These are phyloP conservation scores for Diospyros lotus DNA, from an alignment of 148 eudicot genomes.

Conservation along the genomic window DNA sequence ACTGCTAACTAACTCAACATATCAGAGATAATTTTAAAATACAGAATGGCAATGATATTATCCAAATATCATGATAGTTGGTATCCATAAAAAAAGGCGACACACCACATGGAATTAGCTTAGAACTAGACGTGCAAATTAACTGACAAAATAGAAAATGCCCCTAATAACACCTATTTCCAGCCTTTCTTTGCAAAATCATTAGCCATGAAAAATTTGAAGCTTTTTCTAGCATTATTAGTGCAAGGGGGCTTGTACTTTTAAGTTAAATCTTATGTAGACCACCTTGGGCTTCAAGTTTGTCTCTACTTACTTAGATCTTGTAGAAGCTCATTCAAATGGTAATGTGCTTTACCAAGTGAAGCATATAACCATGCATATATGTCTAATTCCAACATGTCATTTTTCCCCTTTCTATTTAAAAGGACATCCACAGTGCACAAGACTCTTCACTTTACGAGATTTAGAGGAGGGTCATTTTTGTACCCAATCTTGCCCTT, in stretches of 20 bases:
- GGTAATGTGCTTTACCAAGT: background rate
- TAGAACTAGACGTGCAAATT: background rate
- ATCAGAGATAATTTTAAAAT: background rate
- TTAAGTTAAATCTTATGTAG: background rate
- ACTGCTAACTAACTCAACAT: background rate
- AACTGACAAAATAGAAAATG: background rate
- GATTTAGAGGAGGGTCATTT: too few species aligned
- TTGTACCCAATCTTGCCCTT: too few species aligned
- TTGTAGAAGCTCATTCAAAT: slow-evolving; percentile 4
- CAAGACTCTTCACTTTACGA: too few species aligned
- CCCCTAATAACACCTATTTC: background rate
- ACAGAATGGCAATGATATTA: background rate
- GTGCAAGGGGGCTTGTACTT: background rate
- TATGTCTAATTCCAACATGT: background rate
- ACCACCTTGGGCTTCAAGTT: background rate
- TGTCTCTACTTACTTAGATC: background rate
- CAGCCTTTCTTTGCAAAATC: background rate
- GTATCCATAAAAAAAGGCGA: background rate
- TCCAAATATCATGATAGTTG: background rate
- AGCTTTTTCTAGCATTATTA: background rate
- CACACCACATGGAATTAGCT: background rate
- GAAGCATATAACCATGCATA: too few species aligned
- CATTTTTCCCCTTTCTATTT: background rate
- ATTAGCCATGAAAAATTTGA: background rate
- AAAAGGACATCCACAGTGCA: too few species aligned